Percentiles rank a stretch among this genome's conserved stretches.
Conservation (phyloP, 345 rosid species). For the Clarkia xantiana region DNA sequence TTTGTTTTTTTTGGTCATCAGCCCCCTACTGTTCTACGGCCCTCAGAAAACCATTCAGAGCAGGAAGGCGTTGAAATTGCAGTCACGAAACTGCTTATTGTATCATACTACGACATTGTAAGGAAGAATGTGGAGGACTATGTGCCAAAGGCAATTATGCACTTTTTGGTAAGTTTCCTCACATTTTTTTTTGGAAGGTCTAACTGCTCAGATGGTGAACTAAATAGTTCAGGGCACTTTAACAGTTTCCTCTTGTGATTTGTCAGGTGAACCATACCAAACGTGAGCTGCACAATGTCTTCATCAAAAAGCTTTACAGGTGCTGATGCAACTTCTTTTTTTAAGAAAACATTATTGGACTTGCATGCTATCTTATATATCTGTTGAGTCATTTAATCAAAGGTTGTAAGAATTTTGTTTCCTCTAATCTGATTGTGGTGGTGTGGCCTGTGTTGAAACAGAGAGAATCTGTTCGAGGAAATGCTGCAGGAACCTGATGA, state of each 20-base stretch:
- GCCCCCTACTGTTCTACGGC: constrained; percentile 89
- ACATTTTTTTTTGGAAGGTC: neutral
- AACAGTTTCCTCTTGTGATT: constrained; percentile 3
- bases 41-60: constrained; percentile 72
- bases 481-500: constrained; percentile 97
- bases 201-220: no score
- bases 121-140: constrained; percentile 84
- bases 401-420: no score
- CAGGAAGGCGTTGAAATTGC: constrained; percentile 66
- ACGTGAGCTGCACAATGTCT: constrained; percentile 88
- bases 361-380: neutral
- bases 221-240: no score
- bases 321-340: neutral
- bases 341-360: no score
- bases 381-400: neutral
- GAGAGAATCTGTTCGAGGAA: constrained; percentile 96
- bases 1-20: constrained; percentile 11
- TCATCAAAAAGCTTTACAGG: constrained; percentile 96
- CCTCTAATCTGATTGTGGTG: neutral
- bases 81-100: constrained; percentile 63
- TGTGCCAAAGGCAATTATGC: constrained; percentile 94
- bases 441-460: constrained; percentile 13
- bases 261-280: constrained; percentile 87
- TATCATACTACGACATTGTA: constrained; percentile 89
- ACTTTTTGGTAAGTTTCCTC: constrained; percentile 54